A percentile compares a stretch with the other conserved stretches of the same genome.
Evolutionary conservation across 1,139 yeast species (phyloP).

Genomic region (Yamadazyma kanchanaburiensis): DNA sequence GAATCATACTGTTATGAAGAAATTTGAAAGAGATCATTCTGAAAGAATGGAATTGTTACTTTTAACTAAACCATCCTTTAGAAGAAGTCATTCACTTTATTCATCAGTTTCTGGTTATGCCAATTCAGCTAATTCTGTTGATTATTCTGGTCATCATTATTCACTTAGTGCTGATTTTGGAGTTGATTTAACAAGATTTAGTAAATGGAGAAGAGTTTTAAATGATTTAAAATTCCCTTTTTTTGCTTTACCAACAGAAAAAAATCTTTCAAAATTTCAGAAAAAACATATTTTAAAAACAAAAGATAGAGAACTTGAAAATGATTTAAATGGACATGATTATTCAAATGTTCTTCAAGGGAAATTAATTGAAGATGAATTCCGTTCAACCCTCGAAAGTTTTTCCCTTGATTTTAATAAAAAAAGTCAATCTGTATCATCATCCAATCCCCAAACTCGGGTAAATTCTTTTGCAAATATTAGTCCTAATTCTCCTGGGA

Average conservation of each 20-base stretch:
- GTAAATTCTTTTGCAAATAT: slow-evolving; percentile 3
- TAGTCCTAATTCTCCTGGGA: slow-evolving; percentile 1
- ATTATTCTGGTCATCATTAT: slow-evolving; percentile 4
- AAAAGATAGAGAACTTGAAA: slow-evolving; percentile 1
- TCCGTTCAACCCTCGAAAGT: slow-evolving; percentile 29
- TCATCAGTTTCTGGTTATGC: slow-evolving; percentile 11
- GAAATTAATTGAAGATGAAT: slow-evolving; percentile 25
- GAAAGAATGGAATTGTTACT: slow-evolving; percentile 22
- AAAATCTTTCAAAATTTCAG: slow-evolving; percentile 27
- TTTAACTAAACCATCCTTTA: slow-evolving; percentile 6
- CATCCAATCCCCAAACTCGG: slow-evolving; percentile 5
- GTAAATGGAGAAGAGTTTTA: slow-evolving; percentile 27
- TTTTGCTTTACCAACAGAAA: slow-evolving; percentile 40
- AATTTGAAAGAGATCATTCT: slow-evolving; percentile 37
- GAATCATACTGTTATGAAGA: slow-evolving; percentile 46
- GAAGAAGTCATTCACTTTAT: slow-evolving; percentile 11
- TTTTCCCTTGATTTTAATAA: slow-evolving; percentile 24
- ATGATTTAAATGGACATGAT: slow-evolving; percentile 22
- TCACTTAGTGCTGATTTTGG: slow-evolving; percentile 14
- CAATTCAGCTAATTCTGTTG: slow-evolving; percentile 3
- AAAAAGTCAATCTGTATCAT: slow-evolving; percentile 1
- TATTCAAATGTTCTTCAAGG: slow-evolving; percentile 35
- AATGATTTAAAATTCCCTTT: slow-evolving; percentile 38
- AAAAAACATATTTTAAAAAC: slow-evolving; percentile 15
- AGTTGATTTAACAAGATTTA: slow-evolving; percentile 11